Evolutionary conservation across 345 rosid species (phyloP).

Genomic region (Lepidium aucheri): DNA sequence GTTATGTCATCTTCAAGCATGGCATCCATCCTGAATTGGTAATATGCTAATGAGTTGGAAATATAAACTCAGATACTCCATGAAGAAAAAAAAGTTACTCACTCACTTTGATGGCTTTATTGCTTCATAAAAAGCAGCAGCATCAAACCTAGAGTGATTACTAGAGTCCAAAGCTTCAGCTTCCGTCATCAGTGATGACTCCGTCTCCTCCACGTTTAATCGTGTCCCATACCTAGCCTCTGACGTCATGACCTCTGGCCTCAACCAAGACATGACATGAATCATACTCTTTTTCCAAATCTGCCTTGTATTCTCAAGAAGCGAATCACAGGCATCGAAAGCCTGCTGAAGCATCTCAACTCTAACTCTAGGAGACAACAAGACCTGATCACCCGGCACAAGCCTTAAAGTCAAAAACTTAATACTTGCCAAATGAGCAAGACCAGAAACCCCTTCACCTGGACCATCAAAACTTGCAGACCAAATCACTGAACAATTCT

Average conservation of each 20-base stretch:
- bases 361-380: constrained; percentile 55
- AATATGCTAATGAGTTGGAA: constrained; percentile 10
- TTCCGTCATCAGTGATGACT: constrained; percentile 16
- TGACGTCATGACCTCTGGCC: constrained; percentile 82
- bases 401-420: constrained; percentile 67
- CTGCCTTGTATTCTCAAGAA: constrained; percentile 58
- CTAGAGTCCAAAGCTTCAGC: constrained; percentile 26
- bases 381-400: constrained; percentile 31
- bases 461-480: constrained; percentile 83
- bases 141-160: constrained; percentile 54
- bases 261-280: constrained; percentile 86
- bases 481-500: constrained; percentile 36
- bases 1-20: constrained; percentile 59
- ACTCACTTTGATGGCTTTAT: constrained; percentile 92
- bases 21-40: constrained; percentile 41
- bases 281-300: constrained; percentile 86
- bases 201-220: constrained; percentile 26
- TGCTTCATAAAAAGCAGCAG: constrained; percentile 83
- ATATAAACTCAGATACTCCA: neutral
- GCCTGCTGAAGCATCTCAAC: constrained; percentile 65
- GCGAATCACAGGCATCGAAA: constrained; percentile 69
- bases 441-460: constrained; percentile 72
- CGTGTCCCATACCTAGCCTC: constrained; percentile 58
- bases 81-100: neutral
- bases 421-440: constrained; percentile 66